These are phyloP conservation scores for Trifolium dubium DNA, from an alignment of 306 rosid species.

Conservation along the genomic window DNA sequence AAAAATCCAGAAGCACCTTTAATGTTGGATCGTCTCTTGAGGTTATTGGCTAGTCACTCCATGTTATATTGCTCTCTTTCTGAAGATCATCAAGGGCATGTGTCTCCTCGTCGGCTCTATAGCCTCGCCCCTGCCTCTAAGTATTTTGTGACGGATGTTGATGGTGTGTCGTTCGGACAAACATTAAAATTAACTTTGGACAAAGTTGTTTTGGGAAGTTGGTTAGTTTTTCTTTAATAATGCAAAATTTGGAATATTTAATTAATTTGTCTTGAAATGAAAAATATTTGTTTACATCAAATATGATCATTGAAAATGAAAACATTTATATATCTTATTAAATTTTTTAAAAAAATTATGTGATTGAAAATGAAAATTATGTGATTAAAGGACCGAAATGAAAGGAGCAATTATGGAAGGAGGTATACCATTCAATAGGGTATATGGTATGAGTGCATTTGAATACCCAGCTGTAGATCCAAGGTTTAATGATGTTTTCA, in stretches of 20 bases:
- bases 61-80: slow-evolving; percentile 45
- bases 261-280: no score
- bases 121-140: slow-evolving; percentile 47
- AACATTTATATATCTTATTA: no score
- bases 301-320: no score
- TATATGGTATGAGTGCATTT: slow-evolving; percentile 45
- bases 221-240: slow-evolving; percentile 32
- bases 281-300: no score
- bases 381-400: not conserved
- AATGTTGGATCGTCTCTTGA: slow-evolving; percentile 61
- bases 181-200: slow-evolving; percentile 34
- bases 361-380: no score
- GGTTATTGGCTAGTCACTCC: slow-evolving; percentile 54
- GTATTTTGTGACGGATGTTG: slow-evolving; percentile 40
- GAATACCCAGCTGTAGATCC: slow-evolving; percentile 45
- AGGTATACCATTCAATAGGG: slow-evolving; percentile 53
- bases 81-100: slow-evolving; percentile 1
- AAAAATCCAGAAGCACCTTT: slow-evolving; percentile 49
- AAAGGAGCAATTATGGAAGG: slow-evolving; percentile 53
- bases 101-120: slow-evolving; percentile 40
- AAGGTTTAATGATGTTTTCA: slow-evolving; percentile 52
- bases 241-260: not conserved
- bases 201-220: slow-evolving; percentile 47
- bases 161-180: slow-evolving; percentile 57
- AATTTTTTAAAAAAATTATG: no score